phyloP scores from a whole-genome alignment of 129 eudicot genomes.

The Flaveria robusta region DNA sequence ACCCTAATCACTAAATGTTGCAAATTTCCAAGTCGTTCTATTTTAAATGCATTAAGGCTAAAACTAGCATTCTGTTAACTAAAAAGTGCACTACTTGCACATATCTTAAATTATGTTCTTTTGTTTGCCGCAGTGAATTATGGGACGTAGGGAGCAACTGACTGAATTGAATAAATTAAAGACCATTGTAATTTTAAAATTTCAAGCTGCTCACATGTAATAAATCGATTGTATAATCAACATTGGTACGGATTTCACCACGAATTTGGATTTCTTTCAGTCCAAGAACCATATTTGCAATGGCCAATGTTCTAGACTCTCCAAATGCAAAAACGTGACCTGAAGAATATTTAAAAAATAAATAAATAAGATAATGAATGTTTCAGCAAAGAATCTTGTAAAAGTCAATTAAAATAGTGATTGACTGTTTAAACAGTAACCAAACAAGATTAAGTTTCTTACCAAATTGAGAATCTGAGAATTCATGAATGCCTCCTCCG shows the following conservation, averaged over 20 bases:
- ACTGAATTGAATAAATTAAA: background rate
- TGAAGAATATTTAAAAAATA: slow-evolving; percentile 26
- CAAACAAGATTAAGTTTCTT: slow-evolving; percentile 37
- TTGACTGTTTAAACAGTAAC: background rate
- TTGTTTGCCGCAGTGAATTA: background rate
- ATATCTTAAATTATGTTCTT: background rate
- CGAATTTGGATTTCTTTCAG: slow-evolving; percentile 96
- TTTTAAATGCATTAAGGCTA: background rate
- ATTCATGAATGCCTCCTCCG: slow-evolving; percentile 99
- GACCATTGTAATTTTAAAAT: background rate
- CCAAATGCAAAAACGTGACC: slow-evolving; percentile 99
- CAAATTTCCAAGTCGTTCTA: background rate
- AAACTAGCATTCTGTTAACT: background rate
- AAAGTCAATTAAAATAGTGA: background rate
- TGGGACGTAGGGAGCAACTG: background rate
- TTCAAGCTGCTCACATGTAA: slow-evolving; percentile 64
- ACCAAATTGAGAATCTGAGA: slow-evolving; percentile 99
- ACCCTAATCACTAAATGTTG: background rate
- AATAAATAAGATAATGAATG: background rate
- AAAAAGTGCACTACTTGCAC: background rate
- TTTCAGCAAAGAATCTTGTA: slow-evolving; percentile 10
- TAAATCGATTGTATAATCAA: slow-evolving; percentile 94
- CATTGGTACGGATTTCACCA: slow-evolving; percentile 98
- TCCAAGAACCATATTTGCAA: slow-evolving; percentile 99
- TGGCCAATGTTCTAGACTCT: slow-evolving; percentile 90